Evolutionary conservation across 1,284 basidiomycete species (phyloP), one percentile per base, ranked within the genome.

Genomic region (Apiotrichum sp.): DNA sequence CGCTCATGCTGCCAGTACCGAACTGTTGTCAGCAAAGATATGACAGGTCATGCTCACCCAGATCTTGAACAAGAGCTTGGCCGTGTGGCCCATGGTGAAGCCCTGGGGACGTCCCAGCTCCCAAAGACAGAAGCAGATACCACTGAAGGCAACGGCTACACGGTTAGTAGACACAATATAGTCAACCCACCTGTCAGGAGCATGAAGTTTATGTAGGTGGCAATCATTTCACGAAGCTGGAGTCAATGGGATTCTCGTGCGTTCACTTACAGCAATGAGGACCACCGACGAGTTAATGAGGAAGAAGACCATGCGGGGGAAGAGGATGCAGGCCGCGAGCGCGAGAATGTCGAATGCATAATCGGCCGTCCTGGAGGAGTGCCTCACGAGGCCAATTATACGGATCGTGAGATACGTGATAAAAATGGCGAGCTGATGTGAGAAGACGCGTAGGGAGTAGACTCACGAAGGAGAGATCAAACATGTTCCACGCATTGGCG

Each of bases 221-320:
- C 72, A 35, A 80, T 75, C 79, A 80, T 80, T 83, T 85, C 56
- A 88, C 78, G 34, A 83, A 87, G 58, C 88, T 90, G 53, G 4
- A 4, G 47, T 50, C 35, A 55, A 43, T 31, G 13, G 3, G 6
- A n/a, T 16, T 7, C 10, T 10, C n/a, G 11, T 8, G 3, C 8
- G 3, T 3, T 34, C 4, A 74, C 79, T 58, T 70, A 91, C 88
- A 7, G 76, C 75, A 14, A 93, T 75, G 33, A 93, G 82, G 40
- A 93, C 80, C 16, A 92, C 84, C 55, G 90, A 90, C 64, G 89
- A 86, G 14, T 84, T 85, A 50, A 93, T 83, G 2, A 87, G 82
- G 70, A 89, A 92, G 75, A 93, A 93, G 0, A 88, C 89, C 14
- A 93, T 77, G 45, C 90, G 81, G 9, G 91, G 90, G 69, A 93